Percentiles rank a stretch among this genome's conserved stretches.
Evolutionary conservation across 2,329 filamentous ascomycete genomes (phyloP).

Genomic region (Ophiostoma ulmi): DNA sequence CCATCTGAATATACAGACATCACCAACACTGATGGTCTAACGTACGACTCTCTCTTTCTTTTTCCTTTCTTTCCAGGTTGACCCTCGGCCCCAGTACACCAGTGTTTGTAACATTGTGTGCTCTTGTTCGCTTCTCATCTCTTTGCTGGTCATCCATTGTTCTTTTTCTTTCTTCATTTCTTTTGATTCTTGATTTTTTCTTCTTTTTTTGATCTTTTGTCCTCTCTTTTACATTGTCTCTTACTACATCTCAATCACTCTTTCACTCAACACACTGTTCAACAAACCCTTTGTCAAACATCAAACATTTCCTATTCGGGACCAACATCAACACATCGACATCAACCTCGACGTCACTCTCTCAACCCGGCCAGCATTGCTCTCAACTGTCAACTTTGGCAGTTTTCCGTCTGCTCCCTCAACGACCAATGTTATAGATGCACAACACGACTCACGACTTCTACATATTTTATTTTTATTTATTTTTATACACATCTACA

Average conservation of each 20-base stretch:
- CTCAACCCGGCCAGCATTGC: background rate
- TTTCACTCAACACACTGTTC: background rate
- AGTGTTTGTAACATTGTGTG: conserved; percentile 15
- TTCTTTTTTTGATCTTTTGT: background rate
- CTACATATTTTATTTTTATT: background rate
- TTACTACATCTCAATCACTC: background rate
- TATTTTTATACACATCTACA: background rate
- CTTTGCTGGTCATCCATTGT: conserved; percentile 8
- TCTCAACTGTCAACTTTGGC: background rate
- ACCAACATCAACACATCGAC: background rate
- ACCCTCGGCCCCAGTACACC: conserved; percentile 22
- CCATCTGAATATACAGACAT: background rate
- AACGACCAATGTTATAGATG: background rate
- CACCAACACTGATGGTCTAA: background rate
- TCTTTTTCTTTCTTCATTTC: background rate
- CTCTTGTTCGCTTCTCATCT: conserved; percentile 13
- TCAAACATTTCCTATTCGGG: background rate
- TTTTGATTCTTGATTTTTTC: background rate
- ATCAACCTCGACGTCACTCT: background rate
- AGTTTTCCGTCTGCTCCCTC: background rate
- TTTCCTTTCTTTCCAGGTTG: conserved; percentile 26
- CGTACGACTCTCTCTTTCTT: background rate
- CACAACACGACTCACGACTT: conserved; percentile 13
- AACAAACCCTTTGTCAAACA: background rate
- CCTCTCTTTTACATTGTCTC: background rate